Evolutionary conservation across 2,329 filamentous ascomycete species (phyloP), one percentile per base, ranked within the genome.

Genomic region (Polychaeton citri): DNA sequence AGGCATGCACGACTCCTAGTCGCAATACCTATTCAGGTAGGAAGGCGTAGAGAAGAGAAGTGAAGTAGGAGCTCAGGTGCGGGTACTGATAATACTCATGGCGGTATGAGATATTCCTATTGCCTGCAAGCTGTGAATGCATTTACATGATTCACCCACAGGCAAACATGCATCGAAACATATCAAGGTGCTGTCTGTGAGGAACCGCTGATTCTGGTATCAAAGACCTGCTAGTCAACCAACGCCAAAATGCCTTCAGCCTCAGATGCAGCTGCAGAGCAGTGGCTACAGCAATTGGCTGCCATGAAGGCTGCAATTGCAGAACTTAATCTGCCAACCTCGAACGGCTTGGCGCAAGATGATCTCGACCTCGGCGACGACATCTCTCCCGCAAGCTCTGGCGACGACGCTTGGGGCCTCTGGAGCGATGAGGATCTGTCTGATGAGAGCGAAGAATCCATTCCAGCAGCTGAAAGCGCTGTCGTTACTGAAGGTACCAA

Each of bases 361-460:
- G 72, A 67, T 13, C 63, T 70, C 9, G 69, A 76, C 36, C 12
- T 17, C 3, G 60, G 78, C 21, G 66, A 78, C 30, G 61, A 78
- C 34, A 61, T 72, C 16, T 71, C 69, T 3, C 71, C 65, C 3
- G 73, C 73, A 4, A 74, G 72, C 30, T 75, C 72, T 13, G 73
- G 74, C 4, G 81, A 88, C 39, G 86, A 95, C 59, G 78, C 95
- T 7, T 95, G 88, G 88, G 87, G 95, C 55, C 76, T 92, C 39
- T 84, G 93, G 51, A 85, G 79, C 40, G 80, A 87, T 34, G 71
- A 71, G 33, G 78, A 81, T 17, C 74, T 76, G 15, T 78, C 79
- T 38, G 66, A 72, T 6, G 67, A 72, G 54, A 79, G 73, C 50
- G 79, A 76, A 47, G 81, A 72, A 38, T 63, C 82, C 42, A 70